Base-by-base conservation (phyloP, 441 rosid genomes). In the Pelargonium fulgidum region DNA sequence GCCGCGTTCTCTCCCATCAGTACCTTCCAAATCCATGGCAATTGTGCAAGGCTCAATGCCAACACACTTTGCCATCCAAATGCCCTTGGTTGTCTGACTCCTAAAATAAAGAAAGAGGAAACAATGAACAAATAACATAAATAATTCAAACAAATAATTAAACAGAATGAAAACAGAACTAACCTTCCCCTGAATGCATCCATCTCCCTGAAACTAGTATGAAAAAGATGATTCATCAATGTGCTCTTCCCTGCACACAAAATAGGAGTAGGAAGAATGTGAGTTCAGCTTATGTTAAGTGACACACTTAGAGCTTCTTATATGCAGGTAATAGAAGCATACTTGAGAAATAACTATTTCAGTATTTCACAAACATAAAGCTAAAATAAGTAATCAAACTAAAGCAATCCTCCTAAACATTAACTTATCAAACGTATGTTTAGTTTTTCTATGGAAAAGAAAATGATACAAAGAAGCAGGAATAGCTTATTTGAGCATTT, bases 1-100 rank as follows among this genome's bases (percentile, higher is more conserved):
- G 68, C 96, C 97, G 72, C 97, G 81, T 77, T 88, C 99, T 74
- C 93, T 93, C 44, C 96, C 92, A 77, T 91, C 99, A 0, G 95
- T 89, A 58, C 99, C 99, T 87, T 93, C 97, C 77, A 91, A 85
- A 81, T 93, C 99, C 97, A 91, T 83, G 24, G 87, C 96, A 70
- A 87, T 26, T 22, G 96, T 93, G 71, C 82, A 89, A 64, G 97
- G 97, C 72, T 89, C 92, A 68, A 91, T 86, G 22, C 87, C 93
- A 59, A 74, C 73, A 79, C 89, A 90, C 76, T 62, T 90, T 1
- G 97, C 96, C 66, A 89, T 77, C 99, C 97, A 93, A 73, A 91
- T 81, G 24, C 99, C 97, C 82, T 88, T 91, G 22, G 99, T 93
- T 52, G 99, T 93, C 81, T 93, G 96, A 79, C 76, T 81, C 92